phyloP scores from a whole-genome alignment of 768 basidiomycete species.

The Rhodocollybia butyracea region DNA sequence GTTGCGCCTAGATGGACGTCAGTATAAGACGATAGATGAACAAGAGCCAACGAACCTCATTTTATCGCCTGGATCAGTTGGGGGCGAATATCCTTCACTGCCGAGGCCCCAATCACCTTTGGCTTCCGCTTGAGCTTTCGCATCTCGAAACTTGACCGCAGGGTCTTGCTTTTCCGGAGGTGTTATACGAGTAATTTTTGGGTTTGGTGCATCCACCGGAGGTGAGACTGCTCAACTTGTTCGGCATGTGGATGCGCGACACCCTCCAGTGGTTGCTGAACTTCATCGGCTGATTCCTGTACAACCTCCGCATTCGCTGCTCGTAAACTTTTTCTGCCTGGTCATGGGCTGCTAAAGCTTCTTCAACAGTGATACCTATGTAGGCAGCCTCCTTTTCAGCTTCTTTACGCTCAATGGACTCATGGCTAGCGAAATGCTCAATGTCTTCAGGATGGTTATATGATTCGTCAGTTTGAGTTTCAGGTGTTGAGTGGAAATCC shows the following conservation, averaged over 20 bases:
- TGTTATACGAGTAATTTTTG: constrained; percentile 52
- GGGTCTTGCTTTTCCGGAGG: constrained; percentile 77
- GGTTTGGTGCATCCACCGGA: constrained; percentile 30
- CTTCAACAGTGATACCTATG: constrained; percentile 78
- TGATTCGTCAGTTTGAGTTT: constrained; percentile 94
- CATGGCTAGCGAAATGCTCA: constrained; percentile 91
- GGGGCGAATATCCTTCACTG: constrained; percentile 65
- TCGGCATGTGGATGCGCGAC: constrained; percentile 34
- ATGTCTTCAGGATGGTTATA: constrained; percentile 92
- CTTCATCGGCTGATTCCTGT: constrained; percentile 9
- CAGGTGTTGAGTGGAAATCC: constrained; percentile 91
- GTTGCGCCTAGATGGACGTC: constrained; percentile 52
- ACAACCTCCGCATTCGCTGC: constrained; percentile 10
- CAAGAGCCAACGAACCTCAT: constrained; percentile 53
- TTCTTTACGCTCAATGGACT: constrained; percentile 79
- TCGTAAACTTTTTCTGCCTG: constrained; percentile 9
- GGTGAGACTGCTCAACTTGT: constrained; percentile 21
- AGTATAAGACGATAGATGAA: neutral
- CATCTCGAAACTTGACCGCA: constrained; percentile 52
- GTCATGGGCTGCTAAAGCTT: constrained; percentile 57
- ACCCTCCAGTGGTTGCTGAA: constrained; percentile 14
- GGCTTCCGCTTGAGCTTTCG: constrained; percentile 46
- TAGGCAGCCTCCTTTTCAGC: constrained; percentile 80
- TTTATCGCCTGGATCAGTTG: constrained; percentile 71
- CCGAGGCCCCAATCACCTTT: constrained; percentile 74